Evolutionary conservation across 495 filamentous ascomycete species (phyloP), one percentile per base, ranked within the genome.

Genomic region (Podospora conica): DNA sequence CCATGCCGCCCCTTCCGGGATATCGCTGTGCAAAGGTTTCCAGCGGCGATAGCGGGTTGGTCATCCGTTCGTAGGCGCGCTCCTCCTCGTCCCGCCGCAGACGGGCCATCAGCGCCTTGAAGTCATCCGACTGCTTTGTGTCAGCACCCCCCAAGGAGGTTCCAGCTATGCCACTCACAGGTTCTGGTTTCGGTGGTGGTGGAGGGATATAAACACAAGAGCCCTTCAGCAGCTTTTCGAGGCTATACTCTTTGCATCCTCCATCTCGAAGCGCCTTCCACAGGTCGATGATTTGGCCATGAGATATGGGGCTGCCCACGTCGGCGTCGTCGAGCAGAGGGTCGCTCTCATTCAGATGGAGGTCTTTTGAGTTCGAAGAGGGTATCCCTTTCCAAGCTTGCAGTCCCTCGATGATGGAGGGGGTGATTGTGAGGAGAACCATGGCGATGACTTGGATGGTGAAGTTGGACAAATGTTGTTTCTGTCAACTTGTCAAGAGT

Each of bases 71-170:
- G 78, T 98, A 98, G 11, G 84, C 82, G 59, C 88, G 85, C 69
- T 86, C 79, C 79, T 98, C 93, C 71, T 90, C 88, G 70, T 93
- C 87, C 56, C 82, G 82, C 55, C 92, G 91, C 23, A 98, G 87
- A 20, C 89, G 85, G 3, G 86, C 84, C 94, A 98, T 98, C 3
- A 95, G 78, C 9, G 87, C 91, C 77, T 93, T 91, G 79, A 95
- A 98, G 81, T 96, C 91, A 9, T 89, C 79, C 11, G 85, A 90
- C 91, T 98, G 65, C 53, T 60, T 65, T 74, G 66, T 74, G 70
- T 74, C 22, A 68, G 70, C 64, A 56, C 23, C 31, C 20, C 27
- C n/a, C 4, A 22, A 6, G 33, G 15, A 12, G 12, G 3, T 22
- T 18, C 7, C 53, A 8, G 22, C 3, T 4, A 63, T 48, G 61